These are phyloP conservation scores for Phytopythium cucurbitacearum DNA, from an alignment of 352 stramenopile genomes.

Conservation along the genomic window DNA sequence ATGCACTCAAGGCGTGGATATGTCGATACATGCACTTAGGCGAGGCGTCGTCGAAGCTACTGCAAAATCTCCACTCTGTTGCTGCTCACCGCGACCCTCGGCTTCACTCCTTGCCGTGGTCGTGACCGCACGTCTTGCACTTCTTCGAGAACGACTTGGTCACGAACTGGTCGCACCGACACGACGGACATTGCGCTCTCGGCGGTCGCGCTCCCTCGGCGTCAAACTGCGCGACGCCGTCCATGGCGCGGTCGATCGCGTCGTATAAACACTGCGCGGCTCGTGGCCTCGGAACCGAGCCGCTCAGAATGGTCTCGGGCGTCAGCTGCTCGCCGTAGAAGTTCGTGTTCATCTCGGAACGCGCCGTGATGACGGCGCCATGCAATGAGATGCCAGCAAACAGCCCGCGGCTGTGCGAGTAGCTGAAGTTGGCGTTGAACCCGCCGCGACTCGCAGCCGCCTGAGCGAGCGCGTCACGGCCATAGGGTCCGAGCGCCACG, in stretches of 20 bases:
- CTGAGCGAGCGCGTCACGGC: slow-evolving; percentile 78
- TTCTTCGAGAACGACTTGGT: slow-evolving; percentile 72
- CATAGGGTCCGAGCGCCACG: slow-evolving; percentile 88
- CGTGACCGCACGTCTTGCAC: slow-evolving; percentile 67
- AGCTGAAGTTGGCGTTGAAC: slow-evolving; percentile 92
- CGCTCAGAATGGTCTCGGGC: slow-evolving; percentile 72
- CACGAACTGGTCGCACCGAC: slow-evolving; percentile 50
- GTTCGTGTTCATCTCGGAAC: slow-evolving; percentile 92
- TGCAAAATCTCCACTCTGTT: no score
- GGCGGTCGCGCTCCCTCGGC: slow-evolving; percentile 10
- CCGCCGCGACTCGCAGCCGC: slow-evolving; percentile 66
- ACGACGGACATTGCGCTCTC: slow-evolving; percentile 33
- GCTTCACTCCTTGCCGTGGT: slow-evolving; percentile 34
- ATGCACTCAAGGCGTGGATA: no score
- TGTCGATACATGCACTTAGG: no score
- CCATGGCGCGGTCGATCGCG: slow-evolving; percentile 68
- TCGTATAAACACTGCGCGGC: slow-evolving; percentile 77
- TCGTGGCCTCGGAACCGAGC: slow-evolving; percentile 44
- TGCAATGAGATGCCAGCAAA: slow-evolving; percentile 93
- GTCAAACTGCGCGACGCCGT: slow-evolving; percentile 61
- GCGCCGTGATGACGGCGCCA: slow-evolving; percentile 88
- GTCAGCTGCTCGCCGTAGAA: slow-evolving; percentile 91
- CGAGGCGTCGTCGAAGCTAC: no score
- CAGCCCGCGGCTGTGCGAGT: slow-evolving; percentile 90
- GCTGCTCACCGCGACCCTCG: no score